A percentile compares a stretch with the other conserved stretches of the same genome.
phyloP scores from a whole-genome alignment of 2,329 filamentous ascomycete genomes.

The Cercospora sp. region DNA sequence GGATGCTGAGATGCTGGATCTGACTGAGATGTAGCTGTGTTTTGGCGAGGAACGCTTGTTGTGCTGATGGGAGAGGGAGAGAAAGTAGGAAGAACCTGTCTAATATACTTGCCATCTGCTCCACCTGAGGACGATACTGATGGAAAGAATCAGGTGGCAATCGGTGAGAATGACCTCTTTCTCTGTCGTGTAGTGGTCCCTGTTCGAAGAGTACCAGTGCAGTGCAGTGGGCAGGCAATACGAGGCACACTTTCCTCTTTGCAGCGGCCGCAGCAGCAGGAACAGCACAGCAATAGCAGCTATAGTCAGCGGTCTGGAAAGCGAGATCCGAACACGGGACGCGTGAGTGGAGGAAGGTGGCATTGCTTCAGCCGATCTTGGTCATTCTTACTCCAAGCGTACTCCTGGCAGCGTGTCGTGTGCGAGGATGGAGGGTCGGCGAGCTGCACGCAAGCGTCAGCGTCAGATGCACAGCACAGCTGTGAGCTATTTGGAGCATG shows the following conservation, averaged over 20 bases:
- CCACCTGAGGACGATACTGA: neutral
- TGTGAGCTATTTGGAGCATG: neutral
- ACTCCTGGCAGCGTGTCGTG: neutral
- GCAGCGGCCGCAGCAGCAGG: neutral
- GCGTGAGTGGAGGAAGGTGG: neutral
- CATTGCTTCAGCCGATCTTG: neutral
- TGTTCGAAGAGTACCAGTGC: neutral
- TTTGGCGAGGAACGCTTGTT: neutral
- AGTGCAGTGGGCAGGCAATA: neutral
- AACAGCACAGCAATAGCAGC: neutral
- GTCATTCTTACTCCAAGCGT: neutral
- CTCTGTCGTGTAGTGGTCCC: neutral
- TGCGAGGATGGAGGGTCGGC: neutral
- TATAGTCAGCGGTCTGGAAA: neutral
- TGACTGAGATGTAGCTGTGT: neutral
- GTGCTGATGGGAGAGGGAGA: neutral
- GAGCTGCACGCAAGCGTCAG: neutral
- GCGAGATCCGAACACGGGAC: neutral
- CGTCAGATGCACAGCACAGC: neutral
- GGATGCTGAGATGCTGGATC: neutral
- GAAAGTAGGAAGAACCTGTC: neutral
- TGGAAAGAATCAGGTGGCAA: neutral
- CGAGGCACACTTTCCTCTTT: slow-evolving; percentile 4
- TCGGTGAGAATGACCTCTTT: neutral
- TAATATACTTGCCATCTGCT: slow-evolving; percentile 1